These are phyloP conservation scores for Fusarium gaditjirri DNA, from an alignment of 2,329 filamentous ascomycete species.

Conservation along the genomic window DNA sequence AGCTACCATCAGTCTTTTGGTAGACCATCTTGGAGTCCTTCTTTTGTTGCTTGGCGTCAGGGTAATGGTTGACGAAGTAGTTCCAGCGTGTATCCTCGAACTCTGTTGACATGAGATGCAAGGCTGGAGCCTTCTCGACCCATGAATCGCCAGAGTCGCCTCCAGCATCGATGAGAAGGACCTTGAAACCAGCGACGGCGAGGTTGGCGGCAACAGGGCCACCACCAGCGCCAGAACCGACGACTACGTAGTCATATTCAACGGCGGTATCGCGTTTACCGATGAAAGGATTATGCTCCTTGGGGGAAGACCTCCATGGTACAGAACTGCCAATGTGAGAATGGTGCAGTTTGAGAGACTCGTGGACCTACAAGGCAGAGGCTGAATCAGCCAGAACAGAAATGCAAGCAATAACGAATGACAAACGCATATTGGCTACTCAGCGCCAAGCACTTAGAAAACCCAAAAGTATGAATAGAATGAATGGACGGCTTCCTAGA, in stretches of 20 bases:
- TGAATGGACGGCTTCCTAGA: background rate
- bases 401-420: constrained; percentile 18
- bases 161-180: constrained; percentile 69
- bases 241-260: constrained; percentile 67
- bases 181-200: constrained; percentile 65
- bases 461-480: background rate
- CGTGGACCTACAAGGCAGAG: background rate
- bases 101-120: constrained; percentile 43
- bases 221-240: constrained; percentile 67
- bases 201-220: constrained; percentile 65
- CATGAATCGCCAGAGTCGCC: constrained; percentile 59
- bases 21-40: constrained; percentile 62
- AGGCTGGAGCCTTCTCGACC: constrained; percentile 45
- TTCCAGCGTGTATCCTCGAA: constrained; percentile 58
- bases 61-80: constrained; percentile 71
- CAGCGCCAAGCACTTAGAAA: background rate
- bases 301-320: background rate
- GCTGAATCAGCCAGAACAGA: constrained; percentile 26
- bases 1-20: constrained; percentile 48
- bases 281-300: constrained; percentile 21
- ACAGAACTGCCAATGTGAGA: background rate
- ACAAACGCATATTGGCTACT: constrained; percentile 25
- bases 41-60: constrained; percentile 57
- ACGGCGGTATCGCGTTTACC: constrained; percentile 4
- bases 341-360: rapidly evolving